Evolutionary conservation across 768 basidiomycete species (phyloP), one percentile per base, ranked within the genome.

Genomic region (Agaricus subrufescens): DNA sequence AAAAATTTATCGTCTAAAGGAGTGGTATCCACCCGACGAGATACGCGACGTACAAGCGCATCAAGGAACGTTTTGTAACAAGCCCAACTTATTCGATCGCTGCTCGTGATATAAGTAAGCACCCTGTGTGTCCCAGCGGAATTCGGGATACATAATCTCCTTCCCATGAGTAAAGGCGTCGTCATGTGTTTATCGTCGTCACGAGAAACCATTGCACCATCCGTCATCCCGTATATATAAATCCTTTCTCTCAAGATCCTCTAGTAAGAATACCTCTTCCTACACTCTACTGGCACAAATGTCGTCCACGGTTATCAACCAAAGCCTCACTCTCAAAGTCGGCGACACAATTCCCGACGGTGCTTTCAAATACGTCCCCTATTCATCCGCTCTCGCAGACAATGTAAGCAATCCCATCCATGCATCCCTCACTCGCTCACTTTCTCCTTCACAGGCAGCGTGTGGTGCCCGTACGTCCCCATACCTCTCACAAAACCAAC

Each of bases 381-480:
- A 82, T 66, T 67, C 76, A 0, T 74, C 82, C 14, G 84, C 78
- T 65, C 81, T 89, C 56, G 87, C 86, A 29, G 72, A 84, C 67
- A 73, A 75, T 60, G 81, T 84, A 54, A 60, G 82, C 76, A 11
- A 5, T 11, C 23, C 19, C 19, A 19, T 19, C 19, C 19, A 19
- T 19, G 19, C 19, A 19, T 19, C 19, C 1, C 19, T 19, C 19
- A 19, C 19, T 19, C 19, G 1, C 19, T 19, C 19, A 19, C 19
- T 19, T 19, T 19, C 19, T 19, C 19, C 19, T 27, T 46, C 23
- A 34, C 54, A 87, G 85, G 63, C 77, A 52, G 82, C 74, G 12
- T 90, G 87, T 63, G 89, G 87, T 58, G 61, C 76, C 43, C 81
- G 88, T 89, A 66, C 64, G 88, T 73, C 26, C 30, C 6, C 29